Percentiles rank a stretch among this genome's conserved stretches.
Evolutionary conservation across 2,329 filamentous ascomycete genomes (phyloP).

Genomic region (Tolypocladium endophyticum): DNA sequence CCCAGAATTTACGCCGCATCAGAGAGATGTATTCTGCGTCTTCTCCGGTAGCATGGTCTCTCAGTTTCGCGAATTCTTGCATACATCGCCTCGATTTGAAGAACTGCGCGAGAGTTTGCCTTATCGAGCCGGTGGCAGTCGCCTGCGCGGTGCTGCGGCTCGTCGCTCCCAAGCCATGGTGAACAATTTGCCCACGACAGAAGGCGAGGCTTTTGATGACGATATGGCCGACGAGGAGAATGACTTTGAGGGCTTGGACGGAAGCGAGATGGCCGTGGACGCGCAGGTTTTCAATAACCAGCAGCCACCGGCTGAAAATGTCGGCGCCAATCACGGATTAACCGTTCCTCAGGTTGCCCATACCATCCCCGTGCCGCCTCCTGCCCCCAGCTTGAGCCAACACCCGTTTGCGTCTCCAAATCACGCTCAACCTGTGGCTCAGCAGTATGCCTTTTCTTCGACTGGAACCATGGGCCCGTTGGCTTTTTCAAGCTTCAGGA

Average conservation of each 20-base stretch:
- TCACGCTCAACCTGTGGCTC: constrained; percentile 8
- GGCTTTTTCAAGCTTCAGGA: constrained; percentile 17
- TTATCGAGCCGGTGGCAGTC: constrained; percentile 5
- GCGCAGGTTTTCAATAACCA: constrained; percentile 16
- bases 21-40: constrained; percentile 92
- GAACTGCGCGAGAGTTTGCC: constrained; percentile 25
- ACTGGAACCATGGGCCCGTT: constrained; percentile 10
- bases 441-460: constrained; percentile 8
- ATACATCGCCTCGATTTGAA: constrained; percentile 39
- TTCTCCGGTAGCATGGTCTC: constrained; percentile 83
- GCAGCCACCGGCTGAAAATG: neutral
- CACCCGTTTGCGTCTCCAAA: constrained; percentile 10
- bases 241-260: constrained; percentile 29
- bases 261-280: constrained; percentile 27
- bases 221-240: constrained; percentile 35
- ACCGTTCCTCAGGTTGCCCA: constrained; percentile 7
- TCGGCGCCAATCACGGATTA: neutral
- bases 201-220: constrained; percentile 28
- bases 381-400: constrained; percentile 13
- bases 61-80: constrained; percentile 69
- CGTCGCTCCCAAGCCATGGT: constrained; percentile 8
- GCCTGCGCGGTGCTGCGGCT: constrained; percentile 5
- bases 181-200: constrained; percentile 10
- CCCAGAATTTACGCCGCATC: constrained; percentile 85
- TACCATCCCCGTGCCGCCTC: constrained; percentile 16